Conservation (phyloP, 2,329 filamentous ascomycete genomes). For the Endothia cerciana region DNA sequence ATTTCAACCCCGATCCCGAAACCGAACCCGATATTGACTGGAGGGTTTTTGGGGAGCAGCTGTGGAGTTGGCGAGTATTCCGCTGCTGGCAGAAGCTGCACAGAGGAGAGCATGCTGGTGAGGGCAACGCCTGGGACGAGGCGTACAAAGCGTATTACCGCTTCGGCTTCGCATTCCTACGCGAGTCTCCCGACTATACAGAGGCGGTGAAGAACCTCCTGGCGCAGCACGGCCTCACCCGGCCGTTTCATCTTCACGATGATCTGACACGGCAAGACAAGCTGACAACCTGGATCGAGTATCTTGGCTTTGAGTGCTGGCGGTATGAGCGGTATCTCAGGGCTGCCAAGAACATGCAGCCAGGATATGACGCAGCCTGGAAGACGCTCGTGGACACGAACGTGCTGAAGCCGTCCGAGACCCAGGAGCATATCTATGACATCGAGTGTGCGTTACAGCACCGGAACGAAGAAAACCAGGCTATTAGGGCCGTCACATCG, state of each 20-base stretch:
- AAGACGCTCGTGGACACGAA: constrained; percentile 39
- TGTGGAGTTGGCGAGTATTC: too few relatives aligned
- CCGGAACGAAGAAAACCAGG: constrained; percentile 29
- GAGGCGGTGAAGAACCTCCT: constrained; percentile 36
- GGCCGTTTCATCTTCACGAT: constrained; percentile 37
- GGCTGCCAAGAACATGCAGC: too few relatives aligned
- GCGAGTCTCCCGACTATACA: constrained; percentile 30
- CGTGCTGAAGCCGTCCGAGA: constrained; percentile 37
- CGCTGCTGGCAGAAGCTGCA: too few relatives aligned
- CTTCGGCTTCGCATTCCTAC: neutral
- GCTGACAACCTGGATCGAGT: constrained; percentile 46
- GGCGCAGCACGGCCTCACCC: constrained; percentile 35
- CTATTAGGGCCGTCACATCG: constrained; percentile 30
- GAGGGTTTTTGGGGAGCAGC: too few relatives aligned
- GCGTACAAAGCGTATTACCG: too few relatives aligned
- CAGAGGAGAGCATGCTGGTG: too few relatives aligned
- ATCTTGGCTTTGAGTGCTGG: constrained; percentile 37
- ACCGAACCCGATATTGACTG: too few relatives aligned
- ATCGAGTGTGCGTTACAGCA: neutral
- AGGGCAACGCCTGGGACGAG: too few relatives aligned
- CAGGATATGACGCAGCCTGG: constrained; percentile 33
- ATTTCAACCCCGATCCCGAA: too few relatives aligned
- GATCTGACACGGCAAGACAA: constrained; percentile 38
- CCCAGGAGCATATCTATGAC: constrained; percentile 33
- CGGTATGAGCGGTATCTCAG: neutral